phyloP scores from a whole-genome alignment of 2,329 filamentous ascomycete genomes.

The Phialophora tarda region DNA sequence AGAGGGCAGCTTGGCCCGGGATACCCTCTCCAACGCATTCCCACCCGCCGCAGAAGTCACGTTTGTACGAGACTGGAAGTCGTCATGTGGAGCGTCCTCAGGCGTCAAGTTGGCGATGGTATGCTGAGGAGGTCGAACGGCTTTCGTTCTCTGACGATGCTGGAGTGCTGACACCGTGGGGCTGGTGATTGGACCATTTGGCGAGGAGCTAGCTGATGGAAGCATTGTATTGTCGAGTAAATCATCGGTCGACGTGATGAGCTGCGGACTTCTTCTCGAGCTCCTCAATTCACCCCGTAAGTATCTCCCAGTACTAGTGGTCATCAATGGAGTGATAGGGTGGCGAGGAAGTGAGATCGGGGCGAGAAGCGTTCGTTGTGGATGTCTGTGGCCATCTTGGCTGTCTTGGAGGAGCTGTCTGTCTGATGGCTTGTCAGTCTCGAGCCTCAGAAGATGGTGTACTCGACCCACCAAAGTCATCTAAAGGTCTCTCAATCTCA shows the following conservation, averaged over 20 bases:
- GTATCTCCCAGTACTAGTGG: neutral
- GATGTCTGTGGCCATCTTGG: constrained; percentile 1
- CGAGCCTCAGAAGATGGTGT: neutral
- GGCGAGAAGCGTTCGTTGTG: neutral
- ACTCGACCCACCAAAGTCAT: constrained; percentile 35
- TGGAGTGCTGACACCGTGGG: constrained; percentile 30
- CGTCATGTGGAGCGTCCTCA: neutral
- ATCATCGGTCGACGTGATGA: constrained; percentile 22
- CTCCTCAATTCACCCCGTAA: constrained; percentile 11
- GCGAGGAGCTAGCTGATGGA: constrained; percentile 31
- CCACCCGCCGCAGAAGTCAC: neutral
- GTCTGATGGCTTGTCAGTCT: constrained; percentile 28
- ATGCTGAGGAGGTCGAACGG: neutral
- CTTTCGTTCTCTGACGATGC: constrained; percentile 22
- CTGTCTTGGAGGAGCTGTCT: constrained; percentile 29
- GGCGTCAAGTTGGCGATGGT: neutral
- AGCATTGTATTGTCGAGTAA: constrained; percentile 11
- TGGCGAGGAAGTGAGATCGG: constrained; percentile 22
- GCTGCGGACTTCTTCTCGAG: neutral
- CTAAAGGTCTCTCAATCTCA: constrained; percentile 28
- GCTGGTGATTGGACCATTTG: constrained; percentile 27
- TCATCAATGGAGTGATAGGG: constrained; percentile 12
- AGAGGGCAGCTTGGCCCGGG: neutral
- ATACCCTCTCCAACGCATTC: neutral
- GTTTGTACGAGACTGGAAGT: neutral